Percentiles rank a stretch among this genome's conserved stretches.
Evolutionary conservation across 805 yeast genomes (phyloP).

Genomic region (Metschnikowia lochheadii): DNA sequence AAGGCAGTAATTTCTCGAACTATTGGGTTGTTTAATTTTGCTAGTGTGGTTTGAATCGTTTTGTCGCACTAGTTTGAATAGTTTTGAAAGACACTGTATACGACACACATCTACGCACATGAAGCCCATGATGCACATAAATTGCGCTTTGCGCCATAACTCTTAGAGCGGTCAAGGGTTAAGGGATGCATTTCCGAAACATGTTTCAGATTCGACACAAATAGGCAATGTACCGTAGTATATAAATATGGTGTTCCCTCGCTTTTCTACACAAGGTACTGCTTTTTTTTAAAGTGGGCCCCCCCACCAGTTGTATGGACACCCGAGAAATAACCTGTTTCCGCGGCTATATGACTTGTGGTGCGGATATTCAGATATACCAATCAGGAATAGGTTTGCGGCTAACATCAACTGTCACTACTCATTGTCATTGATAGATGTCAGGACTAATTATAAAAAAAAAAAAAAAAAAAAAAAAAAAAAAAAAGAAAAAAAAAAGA

Average conservation of each 20-base stretch:
- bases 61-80: too few relatives aligned
- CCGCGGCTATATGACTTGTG: not conserved
- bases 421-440: not conserved
- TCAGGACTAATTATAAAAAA: not conserved
- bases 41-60: too few relatives aligned
- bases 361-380: not conserved
- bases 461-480: not conserved
- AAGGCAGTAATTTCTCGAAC: too few relatives aligned
- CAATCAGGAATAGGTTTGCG: not conserved
- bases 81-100: too few relatives aligned
- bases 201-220: not conserved
- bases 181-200: not conserved
- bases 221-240: too few relatives aligned
- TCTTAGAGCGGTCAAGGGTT: not conserved
- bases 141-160: slow-evolving; percentile 1
- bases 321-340: not conserved
- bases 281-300: not conserved
- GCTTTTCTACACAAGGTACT: too few relatives aligned
- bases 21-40: too few relatives aligned
- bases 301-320: not conserved
- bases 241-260: not conserved
- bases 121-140: not conserved
- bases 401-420: not conserved
- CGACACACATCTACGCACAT: not conserved
- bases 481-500: too few relatives aligned